Evolutionary conservation across 371 early-diverging fungal genomes (phyloP).

Genomic region (Actinomucor elegans): DNA sequence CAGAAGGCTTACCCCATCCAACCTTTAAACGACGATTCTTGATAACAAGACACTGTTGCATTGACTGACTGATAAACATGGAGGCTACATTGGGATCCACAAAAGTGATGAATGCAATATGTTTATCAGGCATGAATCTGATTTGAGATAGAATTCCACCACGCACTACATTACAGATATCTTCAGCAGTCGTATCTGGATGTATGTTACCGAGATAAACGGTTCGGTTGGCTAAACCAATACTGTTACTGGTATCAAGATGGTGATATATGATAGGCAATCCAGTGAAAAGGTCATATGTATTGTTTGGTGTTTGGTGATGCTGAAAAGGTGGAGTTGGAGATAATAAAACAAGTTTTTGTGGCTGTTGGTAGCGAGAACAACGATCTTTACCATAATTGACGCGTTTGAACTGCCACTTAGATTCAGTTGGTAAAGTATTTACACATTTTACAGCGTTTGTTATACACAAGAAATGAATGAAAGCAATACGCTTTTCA

Average conservation of each 20-base stretch:
- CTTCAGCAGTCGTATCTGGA: constrained; percentile 73
- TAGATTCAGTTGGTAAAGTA: constrained; percentile 50
- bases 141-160: constrained; percentile 81
- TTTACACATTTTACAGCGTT: constrained; percentile 74
- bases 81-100: constrained; percentile 69
- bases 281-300: neutral
- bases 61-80: constrained; percentile 57
- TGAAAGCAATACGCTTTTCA: constrained; percentile 80
- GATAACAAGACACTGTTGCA: constrained; percentile 59
- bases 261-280: neutral
- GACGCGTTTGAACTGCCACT: constrained; percentile 59
- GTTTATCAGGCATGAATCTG: constrained; percentile 72
- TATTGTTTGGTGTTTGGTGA: neutral
- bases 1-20: constrained; percentile 77
- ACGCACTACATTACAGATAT: constrained; percentile 83
- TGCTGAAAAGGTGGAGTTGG: neutral
- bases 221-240: constrained; percentile 59
- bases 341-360: neutral
- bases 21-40: constrained; percentile 72
- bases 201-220: constrained; percentile 78
- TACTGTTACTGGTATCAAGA: constrained; percentile 24
- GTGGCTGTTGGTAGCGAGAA: neutral
- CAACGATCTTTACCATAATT: constrained; percentile 51
- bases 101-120: constrained; percentile 84
- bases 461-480: constrained; percentile 71